These are phyloP conservation scores for Phalaenopsis equestris DNA, from an alignment of 106 monocot species.

Conservation along the genomic window DNA sequence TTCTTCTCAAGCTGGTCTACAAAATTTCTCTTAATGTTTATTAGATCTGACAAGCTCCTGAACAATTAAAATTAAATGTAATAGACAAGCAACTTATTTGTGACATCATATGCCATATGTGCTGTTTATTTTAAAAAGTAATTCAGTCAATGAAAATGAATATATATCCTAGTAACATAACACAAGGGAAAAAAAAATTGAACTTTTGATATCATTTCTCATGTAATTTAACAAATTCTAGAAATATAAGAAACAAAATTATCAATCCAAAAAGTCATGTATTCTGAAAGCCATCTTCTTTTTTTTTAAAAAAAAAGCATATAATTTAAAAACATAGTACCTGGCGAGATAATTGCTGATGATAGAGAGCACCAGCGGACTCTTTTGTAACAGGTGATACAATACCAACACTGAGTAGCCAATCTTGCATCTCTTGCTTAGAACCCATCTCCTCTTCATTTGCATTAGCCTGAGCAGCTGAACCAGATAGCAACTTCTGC, in stretches of 20 bases:
- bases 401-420: constrained; percentile 92
- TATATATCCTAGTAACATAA: neutral
- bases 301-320: neutral
- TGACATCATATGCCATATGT: neutral
- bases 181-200: neutral
- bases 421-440: constrained; percentile 97
- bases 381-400: constrained; percentile 95
- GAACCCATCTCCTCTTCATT: constrained; percentile 88
- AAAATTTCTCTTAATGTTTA: neutral
- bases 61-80: neutral
- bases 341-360: constrained; percentile 87
- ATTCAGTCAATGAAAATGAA: neutral
- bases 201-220: neutral
- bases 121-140: neutral
- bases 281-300: neutral
- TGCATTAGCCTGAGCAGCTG: constrained; percentile 38
- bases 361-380: constrained; percentile 91
- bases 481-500: constrained; percentile 56
- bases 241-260: neutral
- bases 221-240: neutral
- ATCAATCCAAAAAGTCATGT: neutral
- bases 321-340: constrained; percentile 18
- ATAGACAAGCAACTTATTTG: neutral
- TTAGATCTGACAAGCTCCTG: neutral
- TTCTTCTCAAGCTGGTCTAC: neutral